Evolutionary conservation across 2,329 filamentous ascomycete genomes (phyloP), one percentile per base, ranked within the genome.

Genomic region (Pseudocercospora crystallina): DNA sequence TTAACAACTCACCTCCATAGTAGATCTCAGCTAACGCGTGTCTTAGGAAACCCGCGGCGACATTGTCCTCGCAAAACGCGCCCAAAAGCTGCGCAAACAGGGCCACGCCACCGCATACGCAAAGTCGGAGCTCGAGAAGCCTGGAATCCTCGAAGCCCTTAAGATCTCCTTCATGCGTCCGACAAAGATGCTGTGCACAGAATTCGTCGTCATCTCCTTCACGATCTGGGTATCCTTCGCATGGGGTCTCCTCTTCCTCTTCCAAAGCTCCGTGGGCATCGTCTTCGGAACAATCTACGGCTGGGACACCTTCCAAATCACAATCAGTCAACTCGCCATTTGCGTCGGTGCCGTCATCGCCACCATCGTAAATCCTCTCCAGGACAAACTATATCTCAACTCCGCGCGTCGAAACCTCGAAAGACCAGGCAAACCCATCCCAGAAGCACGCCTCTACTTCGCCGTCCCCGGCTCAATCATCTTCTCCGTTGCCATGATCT

Each of bases 181-280:
- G 34, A 60, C 13, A 49, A 67, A 20, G 26, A 64, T 63, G 61
- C 49, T 64, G 4, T 32, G 43, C 8, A 62, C 58, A 5, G 61
- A 63, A 40, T 60, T 59, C 46, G 58, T 62, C 1, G 61, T 63
- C 20, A 65, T 67, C 5, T 30, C 59, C 12, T 65, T 66, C 13
- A 72, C 76, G 61, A 63, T 75, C 1, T 68, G 64, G n/a, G 74
- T 77, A 0, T 68, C 74, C 8, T 68, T 74, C 42, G 69, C 68
- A 44, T 66, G 70, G 50, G 71, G 71, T 13, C 69, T 69, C 4
- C 64, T 74, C 5, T 77, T 74, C 60, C 66, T 76, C 49, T 76
- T 73, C 58, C 75, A 74, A 5, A 71, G 73, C 43, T 69, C 65
- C 31, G 69, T 76, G 15, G 64, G 67, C 2, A 65, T 73, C 56